A percentile compares a stretch with the other conserved stretches of the same genome.
These are phyloP conservation scores for Mycena alexandri DNA, from an alignment of 768 basidiomycete species.

Conservation along the genomic window DNA sequence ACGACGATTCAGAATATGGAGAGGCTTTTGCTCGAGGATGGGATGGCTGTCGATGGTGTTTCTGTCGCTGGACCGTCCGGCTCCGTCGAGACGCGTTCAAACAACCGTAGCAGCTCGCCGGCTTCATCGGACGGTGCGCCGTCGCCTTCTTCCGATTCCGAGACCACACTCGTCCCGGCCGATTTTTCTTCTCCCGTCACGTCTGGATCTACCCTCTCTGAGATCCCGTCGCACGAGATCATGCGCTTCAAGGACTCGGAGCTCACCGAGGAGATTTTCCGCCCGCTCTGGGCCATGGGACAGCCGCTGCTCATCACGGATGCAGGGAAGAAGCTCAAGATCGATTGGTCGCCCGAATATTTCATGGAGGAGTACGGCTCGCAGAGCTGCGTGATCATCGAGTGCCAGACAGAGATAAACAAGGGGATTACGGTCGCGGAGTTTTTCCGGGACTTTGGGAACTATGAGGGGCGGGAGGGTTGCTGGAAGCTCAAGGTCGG, in stretches of 20 bases:
- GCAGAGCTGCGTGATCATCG: conserved; percentile 78
- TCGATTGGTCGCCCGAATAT: conserved; percentile 86
- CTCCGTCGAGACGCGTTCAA: neutral
- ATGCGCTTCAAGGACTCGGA: conserved; percentile 59
- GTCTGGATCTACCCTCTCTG: conserved; percentile 36
- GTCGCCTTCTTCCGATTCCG: conserved; percentile 33
- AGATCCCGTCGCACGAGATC: conserved; percentile 62
- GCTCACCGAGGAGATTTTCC: conserved; percentile 73
- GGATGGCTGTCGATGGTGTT: neutral
- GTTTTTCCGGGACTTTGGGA: conserved; percentile 86
- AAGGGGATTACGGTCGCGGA: conserved; percentile 74
- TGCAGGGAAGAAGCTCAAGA: conserved; percentile 69
- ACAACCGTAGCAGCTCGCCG: neutral
- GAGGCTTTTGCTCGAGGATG: conserved; percentile 52
- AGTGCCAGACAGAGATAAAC: conserved; percentile 83
- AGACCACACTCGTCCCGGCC: conserved; percentile 22
- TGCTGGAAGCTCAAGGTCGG: conserved; percentile 84
- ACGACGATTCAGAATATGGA: conserved; percentile 80
- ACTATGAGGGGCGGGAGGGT: conserved; percentile 66
- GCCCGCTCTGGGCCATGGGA: conserved; percentile 77
- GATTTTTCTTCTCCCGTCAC: neutral
- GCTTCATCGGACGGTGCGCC: conserved; percentile 5
- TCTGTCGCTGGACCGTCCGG: neutral
- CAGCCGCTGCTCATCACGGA: conserved; percentile 84
- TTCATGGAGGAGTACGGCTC: conserved; percentile 78